Evolutionary conservation across 352 stramenopile genomes (phyloP).

Genomic region (Globisporangium takayamanum): DNA sequence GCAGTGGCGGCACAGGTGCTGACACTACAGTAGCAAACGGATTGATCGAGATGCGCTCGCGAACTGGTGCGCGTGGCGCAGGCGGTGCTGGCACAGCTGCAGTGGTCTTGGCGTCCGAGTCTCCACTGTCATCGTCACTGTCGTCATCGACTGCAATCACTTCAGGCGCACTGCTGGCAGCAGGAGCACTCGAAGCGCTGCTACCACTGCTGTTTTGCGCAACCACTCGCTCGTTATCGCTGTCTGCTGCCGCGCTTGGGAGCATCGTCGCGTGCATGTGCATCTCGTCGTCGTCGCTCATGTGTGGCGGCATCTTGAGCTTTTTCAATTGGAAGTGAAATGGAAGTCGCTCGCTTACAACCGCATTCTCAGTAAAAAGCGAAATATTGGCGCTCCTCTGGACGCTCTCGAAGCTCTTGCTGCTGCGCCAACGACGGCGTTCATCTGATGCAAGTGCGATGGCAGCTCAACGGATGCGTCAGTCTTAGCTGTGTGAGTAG

Average conservation of each 20-base stretch:
- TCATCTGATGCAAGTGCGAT: too few relatives aligned
- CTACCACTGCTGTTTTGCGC: background rate
- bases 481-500: too few relatives aligned
- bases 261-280: conserved; percentile 17
- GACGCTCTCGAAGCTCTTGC: too few relatives aligned
- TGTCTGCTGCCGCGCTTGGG: background rate
- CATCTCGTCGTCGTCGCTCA: conserved; percentile 13
- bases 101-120: background rate
- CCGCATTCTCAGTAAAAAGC: too few relatives aligned
- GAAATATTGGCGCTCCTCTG: too few relatives aligned
- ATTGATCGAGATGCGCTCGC: background rate
- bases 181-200: background rate
- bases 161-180: background rate
- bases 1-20: background rate
- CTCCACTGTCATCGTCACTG: background rate
- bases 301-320: background rate
- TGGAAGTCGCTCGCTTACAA: background rate
- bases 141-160: background rate
- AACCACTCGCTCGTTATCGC: background rate
- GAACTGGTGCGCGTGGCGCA: background rate
- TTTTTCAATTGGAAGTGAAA: background rate
- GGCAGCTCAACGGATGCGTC: too few relatives aligned
- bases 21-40: background rate
- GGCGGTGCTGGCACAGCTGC: conserved; percentile 2
- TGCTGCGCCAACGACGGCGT: too few relatives aligned